These are phyloP conservation scores for Nematocida minor DNA, from an alignment of 371 early-diverging fungal genomes.

Conservation along the genomic window DNA sequence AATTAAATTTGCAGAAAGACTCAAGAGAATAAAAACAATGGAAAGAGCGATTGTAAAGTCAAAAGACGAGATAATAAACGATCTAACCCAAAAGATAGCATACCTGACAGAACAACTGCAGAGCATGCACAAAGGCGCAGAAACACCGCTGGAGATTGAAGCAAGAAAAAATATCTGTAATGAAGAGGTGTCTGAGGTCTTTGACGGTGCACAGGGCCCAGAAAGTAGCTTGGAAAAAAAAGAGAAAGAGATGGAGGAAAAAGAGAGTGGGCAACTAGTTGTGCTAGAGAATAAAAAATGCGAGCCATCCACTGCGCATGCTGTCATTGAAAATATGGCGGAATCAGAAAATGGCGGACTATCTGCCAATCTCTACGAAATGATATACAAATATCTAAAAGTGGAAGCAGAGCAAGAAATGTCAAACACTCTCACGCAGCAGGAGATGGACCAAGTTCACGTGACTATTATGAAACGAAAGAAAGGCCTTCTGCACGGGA, in stretches of 20 bases:
- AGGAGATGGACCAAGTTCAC: slow-evolving; percentile 43
- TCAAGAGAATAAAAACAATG: slow-evolving; percentile 37
- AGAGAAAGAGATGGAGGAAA: background rate
- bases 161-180: background rate
- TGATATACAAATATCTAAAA: slow-evolving; percentile 36
- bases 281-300: background rate
- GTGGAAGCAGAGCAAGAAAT: slow-evolving; percentile 1
- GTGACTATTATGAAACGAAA: slow-evolving; percentile 35
- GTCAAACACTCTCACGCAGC: slow-evolving; percentile 22
- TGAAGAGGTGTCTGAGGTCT: too few relatives aligned
- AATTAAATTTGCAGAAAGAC: slow-evolving; percentile 74
- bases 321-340: background rate
- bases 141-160: background rate
- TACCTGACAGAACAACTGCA: slow-evolving; percentile 29
- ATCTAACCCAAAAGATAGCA: slow-evolving; percentile 11
- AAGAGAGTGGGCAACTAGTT: background rate
- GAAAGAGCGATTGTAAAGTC: slow-evolving; percentile 15
- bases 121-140: background rate
- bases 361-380: slow-evolving; percentile 34
- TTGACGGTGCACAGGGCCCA: too few relatives aligned
- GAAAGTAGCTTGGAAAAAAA: background rate
- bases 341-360: background rate
- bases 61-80: slow-evolving; percentile 43
- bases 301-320: background rate
- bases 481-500: background rate